Evolutionary conservation across 305 asterid genomes (phyloP), one percentile per base, ranked within the genome.

Genomic region (Solanum hybrid): DNA sequence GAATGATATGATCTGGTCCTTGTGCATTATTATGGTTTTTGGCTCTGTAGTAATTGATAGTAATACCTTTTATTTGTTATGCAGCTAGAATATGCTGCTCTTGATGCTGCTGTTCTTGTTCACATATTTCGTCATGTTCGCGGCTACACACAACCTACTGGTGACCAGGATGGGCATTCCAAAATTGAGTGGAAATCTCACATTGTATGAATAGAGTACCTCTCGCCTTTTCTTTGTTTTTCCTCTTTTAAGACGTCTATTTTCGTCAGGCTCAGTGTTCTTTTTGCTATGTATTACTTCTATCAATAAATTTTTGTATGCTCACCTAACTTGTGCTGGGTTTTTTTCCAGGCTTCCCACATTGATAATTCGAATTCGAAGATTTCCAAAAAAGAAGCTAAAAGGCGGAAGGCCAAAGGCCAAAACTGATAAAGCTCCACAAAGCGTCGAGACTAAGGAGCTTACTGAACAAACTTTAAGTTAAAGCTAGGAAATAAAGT

Each of bases 71-170:
- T 84, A 84, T 29, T 84, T 51, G 77, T 57, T 73, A n/a, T 90
- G 94, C 96, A 97, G 99, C 93, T 97, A 78, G 99, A 96, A 90
- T 97, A 97, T 91, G 99, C 98, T 89, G 99, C 99, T 91, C 97
- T 97, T 80, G 99, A 97, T 94, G 99, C 99, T 92, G 98, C 93
- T 91, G 99, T 96, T 82, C 99, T 97, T 76, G 88, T 96, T 91
- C 98, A 95, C 94, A 95, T 97, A 92, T 97, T 97, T 90, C 93
- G 94, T 90, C 98, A 95, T 90, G 97, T 94, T 82, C 93, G 95
- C 15, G 92, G 90, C 90, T 96, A 95, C 45, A 91, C 94, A 70
- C 93, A 88, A 88, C 92, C 95, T 87, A 89, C 87, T 33, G 95
- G 90, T 87, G 89, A 81, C 84, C 84, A 91, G 22, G 93, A 92